Evolutionary conservation across 208 protist genomes (phyloP).

Genomic region (Sergeia podlipaevii): DNA sequence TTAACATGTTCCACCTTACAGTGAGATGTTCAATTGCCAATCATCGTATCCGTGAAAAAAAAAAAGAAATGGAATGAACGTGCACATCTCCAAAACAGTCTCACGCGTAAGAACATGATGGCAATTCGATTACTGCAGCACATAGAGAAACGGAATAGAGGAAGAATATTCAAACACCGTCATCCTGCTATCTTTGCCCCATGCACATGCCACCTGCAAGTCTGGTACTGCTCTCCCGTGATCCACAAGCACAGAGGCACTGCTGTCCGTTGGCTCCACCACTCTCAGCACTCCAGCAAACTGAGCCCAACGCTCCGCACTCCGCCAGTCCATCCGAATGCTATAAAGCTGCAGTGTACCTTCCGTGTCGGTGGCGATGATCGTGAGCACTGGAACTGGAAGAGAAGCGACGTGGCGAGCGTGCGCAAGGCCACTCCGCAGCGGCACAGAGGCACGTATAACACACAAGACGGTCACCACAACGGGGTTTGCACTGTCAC

Average conservation of each 20-base stretch:
- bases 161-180: constrained; percentile 45
- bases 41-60: neutral
- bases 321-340: constrained; percentile 67
- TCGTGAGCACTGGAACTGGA: constrained; percentile 36
- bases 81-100: no score
- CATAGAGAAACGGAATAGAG: constrained; percentile 45
- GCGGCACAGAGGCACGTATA: constrained; percentile 16
- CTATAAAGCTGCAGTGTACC: constrained; percentile 71
- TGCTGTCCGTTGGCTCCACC: constrained; percentile 37
- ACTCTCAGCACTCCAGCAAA: constrained; percentile 25
- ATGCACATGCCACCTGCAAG: constrained; percentile 31
- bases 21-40: no score
- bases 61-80: no score
- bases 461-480: constrained; percentile 20
- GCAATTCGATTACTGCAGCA: constrained; percentile 53
- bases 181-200: no score
- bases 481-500: constrained; percentile 10
- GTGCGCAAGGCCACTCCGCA: constrained; percentile 21
- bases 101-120: no score
- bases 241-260: constrained; percentile 41
- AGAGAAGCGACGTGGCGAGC: constrained; percentile 21
- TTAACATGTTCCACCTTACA: no score
- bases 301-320: constrained; percentile 19
- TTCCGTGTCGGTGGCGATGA: constrained; percentile 54
- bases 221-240: constrained; percentile 48